phyloP scores from a whole-genome alignment of 164 flowering plant genomes.

The Protea cynaroides region DNA sequence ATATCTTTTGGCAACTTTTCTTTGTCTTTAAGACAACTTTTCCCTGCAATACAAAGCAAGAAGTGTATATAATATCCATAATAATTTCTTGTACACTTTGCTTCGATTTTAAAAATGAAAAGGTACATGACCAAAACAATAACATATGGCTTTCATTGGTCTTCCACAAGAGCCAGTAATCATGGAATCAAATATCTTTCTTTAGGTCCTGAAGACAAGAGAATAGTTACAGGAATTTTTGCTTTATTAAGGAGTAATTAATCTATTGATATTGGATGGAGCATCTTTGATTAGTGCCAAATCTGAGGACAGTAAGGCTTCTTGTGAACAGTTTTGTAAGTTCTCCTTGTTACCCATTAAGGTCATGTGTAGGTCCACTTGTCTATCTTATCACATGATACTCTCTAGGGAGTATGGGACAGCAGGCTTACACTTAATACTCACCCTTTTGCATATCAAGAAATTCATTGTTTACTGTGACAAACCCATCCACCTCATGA shows the following conservation, averaged over 20 bases:
- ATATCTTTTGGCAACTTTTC: background rate
- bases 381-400: slow-evolving; percentile 9
- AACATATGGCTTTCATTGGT: background rate
- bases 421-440: background rate
- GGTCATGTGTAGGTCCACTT: slow-evolving; percentile 11
- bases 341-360: slow-evolving; percentile 22
- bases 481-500: background rate
- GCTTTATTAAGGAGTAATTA: background rate
- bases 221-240: background rate
- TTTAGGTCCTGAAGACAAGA: slow-evolving; percentile 19
- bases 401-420: background rate
- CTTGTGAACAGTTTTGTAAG: background rate
- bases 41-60: background rate
- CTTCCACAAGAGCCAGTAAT: slow-evolving; percentile 17
- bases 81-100: background rate
- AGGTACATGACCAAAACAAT: background rate
- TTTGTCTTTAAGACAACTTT: background rate
- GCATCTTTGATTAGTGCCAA: slow-evolving; percentile 1
- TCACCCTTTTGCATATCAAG: no score
- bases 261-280: background rate
- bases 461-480: no score
- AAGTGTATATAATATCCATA: background rate
- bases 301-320: slow-evolving; percentile 7
- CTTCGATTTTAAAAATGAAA: background rate
- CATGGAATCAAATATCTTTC: slow-evolving; percentile 26